Conservation (phyloP, 2,329 filamentous ascomycete genomes). For the Nigrospora oryzae region DNA sequence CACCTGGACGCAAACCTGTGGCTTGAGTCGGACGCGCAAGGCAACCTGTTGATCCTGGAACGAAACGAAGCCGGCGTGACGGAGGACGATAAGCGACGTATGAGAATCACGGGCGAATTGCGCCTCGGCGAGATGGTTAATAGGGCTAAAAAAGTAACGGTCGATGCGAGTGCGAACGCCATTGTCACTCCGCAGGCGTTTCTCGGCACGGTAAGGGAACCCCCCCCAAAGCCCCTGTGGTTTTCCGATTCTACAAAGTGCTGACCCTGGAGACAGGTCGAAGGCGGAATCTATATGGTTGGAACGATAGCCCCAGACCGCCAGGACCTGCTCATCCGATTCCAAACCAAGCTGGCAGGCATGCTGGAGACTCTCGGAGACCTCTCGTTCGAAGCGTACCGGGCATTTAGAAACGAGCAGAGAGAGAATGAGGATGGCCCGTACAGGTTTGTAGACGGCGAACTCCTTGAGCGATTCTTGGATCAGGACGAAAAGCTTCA, state of each 20-base stretch:
- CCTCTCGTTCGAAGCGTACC: constrained; percentile 69
- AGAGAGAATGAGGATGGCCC: constrained; percentile 62
- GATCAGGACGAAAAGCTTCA: constrained; percentile 55
- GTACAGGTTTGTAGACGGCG: constrained; percentile 84
- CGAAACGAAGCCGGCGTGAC: constrained; percentile 66
- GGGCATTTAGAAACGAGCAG: constrained; percentile 71
- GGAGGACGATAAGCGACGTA: constrained; percentile 59
- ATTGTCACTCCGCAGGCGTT: constrained; percentile 77
- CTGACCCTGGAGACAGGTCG: constrained; percentile 46
- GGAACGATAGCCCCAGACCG: constrained; percentile 65
- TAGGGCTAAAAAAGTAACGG: constrained; percentile 65
- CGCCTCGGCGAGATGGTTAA: constrained; percentile 92
- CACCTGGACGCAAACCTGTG: constrained; percentile 66
- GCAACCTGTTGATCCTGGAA: constrained; percentile 76
- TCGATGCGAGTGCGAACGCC: constrained; percentile 55
- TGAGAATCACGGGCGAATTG: constrained; percentile 74
- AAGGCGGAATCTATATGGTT: constrained; percentile 87
- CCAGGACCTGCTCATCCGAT: constrained; percentile 72
- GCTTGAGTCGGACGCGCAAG: constrained; percentile 77
- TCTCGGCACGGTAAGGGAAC: constrained; percentile 66
- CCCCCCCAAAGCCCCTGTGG: neutral
- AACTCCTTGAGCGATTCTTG: constrained; percentile 79
- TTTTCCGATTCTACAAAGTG: neutral
- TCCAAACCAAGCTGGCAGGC: constrained; percentile 65
- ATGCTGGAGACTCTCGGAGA: constrained; percentile 62